Percentiles rank a stretch among this genome's conserved stretches.
These are phyloP conservation scores for Primulina huaijiensis DNA, from an alignment of 257 asterid genomes.

Conservation along the genomic window DNA sequence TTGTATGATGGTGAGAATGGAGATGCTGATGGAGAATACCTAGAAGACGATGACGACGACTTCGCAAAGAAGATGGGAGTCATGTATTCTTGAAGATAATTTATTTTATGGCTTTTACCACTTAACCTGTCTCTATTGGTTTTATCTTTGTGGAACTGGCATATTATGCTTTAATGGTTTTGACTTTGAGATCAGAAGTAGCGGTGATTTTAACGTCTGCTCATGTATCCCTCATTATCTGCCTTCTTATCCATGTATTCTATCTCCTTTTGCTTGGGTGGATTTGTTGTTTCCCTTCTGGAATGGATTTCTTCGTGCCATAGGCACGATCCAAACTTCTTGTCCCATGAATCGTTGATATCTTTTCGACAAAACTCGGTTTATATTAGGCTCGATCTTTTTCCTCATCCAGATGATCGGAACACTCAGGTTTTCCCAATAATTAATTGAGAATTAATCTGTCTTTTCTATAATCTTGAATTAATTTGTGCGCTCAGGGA, in stretches of 20 bases:
- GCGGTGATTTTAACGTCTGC: background rate
- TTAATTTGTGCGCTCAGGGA: too few species aligned
- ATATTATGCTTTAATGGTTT: background rate
- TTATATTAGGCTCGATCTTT: too few species aligned
- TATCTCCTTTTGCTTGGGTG: background rate
- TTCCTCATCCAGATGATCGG: too few species aligned
- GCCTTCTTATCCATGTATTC: background rate
- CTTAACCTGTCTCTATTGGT: background rate
- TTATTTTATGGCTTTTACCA: background rate
- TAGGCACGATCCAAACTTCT: background rate
- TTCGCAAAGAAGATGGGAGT: conserved; percentile 95
- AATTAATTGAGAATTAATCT: too few species aligned
- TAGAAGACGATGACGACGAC: conserved; percentile 54
- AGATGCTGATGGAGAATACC: conserved; percentile 50
- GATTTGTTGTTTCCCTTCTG: background rate
- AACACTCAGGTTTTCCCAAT: too few species aligned
- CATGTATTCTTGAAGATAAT: conserved; percentile 41
- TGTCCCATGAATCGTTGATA: too few species aligned
- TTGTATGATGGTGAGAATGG: conserved; percentile 62
- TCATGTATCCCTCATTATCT: background rate
- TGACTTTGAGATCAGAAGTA: background rate
- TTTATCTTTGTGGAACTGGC: background rate
- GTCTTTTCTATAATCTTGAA: too few species aligned
- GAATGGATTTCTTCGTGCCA: background rate
- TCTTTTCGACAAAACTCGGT: too few species aligned